phyloP scores from a whole-genome alignment of 352 stramenopile species.

The Globisporangium radiosum region DNA sequence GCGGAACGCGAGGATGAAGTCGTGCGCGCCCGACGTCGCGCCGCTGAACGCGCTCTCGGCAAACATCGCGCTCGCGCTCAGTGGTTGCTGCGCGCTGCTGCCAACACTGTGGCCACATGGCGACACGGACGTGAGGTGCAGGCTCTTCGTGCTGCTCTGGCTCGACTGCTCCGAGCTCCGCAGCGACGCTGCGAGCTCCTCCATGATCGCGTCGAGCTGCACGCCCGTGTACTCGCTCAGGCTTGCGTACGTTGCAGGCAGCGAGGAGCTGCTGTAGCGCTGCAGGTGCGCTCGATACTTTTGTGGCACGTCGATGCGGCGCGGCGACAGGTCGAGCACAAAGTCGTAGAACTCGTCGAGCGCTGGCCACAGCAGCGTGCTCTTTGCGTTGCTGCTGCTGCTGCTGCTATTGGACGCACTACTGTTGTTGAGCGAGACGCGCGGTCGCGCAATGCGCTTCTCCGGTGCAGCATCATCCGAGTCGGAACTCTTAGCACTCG shows the following conservation, averaged over 20 bases:
- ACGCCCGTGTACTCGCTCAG: slow-evolving; percentile 50
- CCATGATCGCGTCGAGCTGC: slow-evolving; percentile 61
- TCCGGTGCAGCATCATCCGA: neutral
- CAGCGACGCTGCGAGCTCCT: slow-evolving; percentile 58
- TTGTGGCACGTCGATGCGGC: slow-evolving; percentile 26
- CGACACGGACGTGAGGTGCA: slow-evolving; percentile 55
- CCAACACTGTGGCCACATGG: slow-evolving; percentile 23
- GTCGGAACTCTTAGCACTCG: neutral
- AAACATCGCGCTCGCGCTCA: slow-evolving; percentile 57
- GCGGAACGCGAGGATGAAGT: slow-evolving; percentile 65
- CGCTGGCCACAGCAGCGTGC: slow-evolving; percentile 60
- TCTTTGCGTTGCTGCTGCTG: slow-evolving; percentile 18
- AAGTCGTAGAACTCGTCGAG: slow-evolving; percentile 77
- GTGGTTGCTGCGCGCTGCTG: neutral
- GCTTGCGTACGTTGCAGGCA: slow-evolving; percentile 38
- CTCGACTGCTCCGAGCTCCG: slow-evolving; percentile 35
- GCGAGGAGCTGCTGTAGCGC: slow-evolving; percentile 15
- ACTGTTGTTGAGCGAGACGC: neutral
- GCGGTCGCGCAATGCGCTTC: slow-evolving; percentile 1
- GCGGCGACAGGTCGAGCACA: slow-evolving; percentile 54
- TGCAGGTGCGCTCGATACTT: slow-evolving; percentile 22
- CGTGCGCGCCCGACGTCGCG: slow-evolving; percentile 25
- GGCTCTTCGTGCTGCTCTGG: slow-evolving; percentile 19
- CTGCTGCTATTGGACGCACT: neutral
- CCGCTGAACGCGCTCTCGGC: slow-evolving; percentile 66